phyloP scores from a whole-genome alignment of 2,329 filamentous ascomycete species.

The Ophiostoma fasciatum region DNA sequence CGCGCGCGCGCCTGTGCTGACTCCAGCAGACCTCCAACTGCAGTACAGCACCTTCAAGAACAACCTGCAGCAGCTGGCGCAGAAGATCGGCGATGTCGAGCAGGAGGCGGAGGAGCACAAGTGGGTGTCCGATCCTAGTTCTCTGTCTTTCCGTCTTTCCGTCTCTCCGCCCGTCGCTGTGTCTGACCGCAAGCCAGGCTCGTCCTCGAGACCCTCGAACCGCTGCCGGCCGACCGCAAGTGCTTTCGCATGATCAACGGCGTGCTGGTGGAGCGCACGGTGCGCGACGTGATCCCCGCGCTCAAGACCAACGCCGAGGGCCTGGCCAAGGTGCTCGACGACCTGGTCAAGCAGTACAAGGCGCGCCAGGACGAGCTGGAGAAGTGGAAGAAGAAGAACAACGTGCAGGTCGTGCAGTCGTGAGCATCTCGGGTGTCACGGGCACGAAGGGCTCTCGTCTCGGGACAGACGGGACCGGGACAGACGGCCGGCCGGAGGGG shows the following conservation, averaged over 20 bases:
- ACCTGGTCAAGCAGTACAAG: slow-evolving; percentile 94
- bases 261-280: slow-evolving; percentile 83
- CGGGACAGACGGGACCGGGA: slow-evolving; percentile 20
- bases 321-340: slow-evolving; percentile 83
- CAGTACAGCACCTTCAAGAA: slow-evolving; percentile 69
- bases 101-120: slow-evolving; percentile 97
- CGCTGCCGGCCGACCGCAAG: slow-evolving; percentile 72
- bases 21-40: slow-evolving; percentile 52
- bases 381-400: slow-evolving; percentile 97
- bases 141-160: background rate
- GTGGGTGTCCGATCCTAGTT: slow-evolving; percentile 30
- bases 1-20: too few species aligned
- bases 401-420: slow-evolving; percentile 74
- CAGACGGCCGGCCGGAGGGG: slow-evolving; percentile 4
- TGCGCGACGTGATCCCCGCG: slow-evolving; percentile 81
- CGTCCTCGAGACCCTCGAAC: slow-evolving; percentile 80
- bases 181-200: too few species aligned
- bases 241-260: slow-evolving; percentile 99
- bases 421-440: too few species aligned
- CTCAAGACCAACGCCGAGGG: slow-evolving; percentile 90
- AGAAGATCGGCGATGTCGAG: slow-evolving; percentile 95
- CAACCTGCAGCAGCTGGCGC: slow-evolving; percentile 76
- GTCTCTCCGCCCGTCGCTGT: background rate
- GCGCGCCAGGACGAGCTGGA: slow-evolving; percentile 88
- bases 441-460: too few species aligned